Evolutionary conservation across 2,329 filamentous ascomycete species (phyloP).

Genomic region (Hypoxylon sp.): DNA sequence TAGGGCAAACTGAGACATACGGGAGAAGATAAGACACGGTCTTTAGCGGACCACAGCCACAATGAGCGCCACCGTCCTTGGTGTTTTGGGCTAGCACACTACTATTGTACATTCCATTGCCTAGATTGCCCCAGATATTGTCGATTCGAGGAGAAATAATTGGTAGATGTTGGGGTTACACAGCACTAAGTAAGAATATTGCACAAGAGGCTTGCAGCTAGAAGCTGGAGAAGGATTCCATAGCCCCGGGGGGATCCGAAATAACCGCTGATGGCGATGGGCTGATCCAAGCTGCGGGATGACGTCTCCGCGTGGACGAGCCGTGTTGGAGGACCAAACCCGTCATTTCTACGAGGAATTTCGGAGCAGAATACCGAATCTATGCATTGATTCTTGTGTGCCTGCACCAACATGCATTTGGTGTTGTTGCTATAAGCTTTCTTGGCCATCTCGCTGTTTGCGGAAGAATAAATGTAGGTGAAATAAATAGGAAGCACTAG

Average conservation of each 20-base stretch:
- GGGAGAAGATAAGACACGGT: background rate
- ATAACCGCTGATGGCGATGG: background rate
- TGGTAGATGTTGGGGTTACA: constrained; percentile 1
- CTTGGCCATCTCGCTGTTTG: constrained; percentile 12
- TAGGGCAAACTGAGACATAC: too few species aligned
- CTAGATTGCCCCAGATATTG: background rate
- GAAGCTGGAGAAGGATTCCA: constrained; percentile 25
- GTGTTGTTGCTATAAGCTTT: constrained; percentile 29
- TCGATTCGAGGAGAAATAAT: background rate
- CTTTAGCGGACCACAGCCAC: constrained; percentile 9
- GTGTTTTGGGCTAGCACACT: constrained; percentile 3
- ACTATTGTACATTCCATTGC: constrained; percentile 1
- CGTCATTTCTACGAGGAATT: background rate
- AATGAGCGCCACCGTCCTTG: background rate
- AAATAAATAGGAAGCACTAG: background rate
- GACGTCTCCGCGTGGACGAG: background rate
- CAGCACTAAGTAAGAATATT: background rate
- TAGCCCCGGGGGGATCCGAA: constrained; percentile 3
- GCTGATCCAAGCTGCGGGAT: background rate
- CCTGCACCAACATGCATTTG: background rate
- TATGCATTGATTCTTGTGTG: background rate
- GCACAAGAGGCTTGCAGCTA: background rate
- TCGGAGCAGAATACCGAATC: background rate
- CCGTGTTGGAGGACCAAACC: background rate
- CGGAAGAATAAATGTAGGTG: background rate